Base-by-base conservation (phyloP, 169 alveolate species). In the Plasmodium relictum region DNA sequence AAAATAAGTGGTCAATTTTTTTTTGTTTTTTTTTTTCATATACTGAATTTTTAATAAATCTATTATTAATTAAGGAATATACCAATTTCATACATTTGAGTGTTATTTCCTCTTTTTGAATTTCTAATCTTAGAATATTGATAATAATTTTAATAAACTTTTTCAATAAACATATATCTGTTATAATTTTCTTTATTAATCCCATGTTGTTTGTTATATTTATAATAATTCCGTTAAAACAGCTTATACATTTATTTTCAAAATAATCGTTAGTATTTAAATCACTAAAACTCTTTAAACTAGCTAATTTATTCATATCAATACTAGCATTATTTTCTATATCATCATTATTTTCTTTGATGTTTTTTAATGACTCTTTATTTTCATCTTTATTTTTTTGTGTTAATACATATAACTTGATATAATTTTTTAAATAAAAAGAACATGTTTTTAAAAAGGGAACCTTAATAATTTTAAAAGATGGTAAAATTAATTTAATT, bases 221-320 rank as follows among this genome's bases (percentile, higher is more conserved):
- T 83, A 83, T 22, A 20, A 83, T 22, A 1, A 83, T 54, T 18
- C 85, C 80, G 37, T 83, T 83, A 41, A 83, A 83, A 50, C 85
- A 83, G 16, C 91, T 68, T n/a, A 83, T 24, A 48, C 91, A 83
- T 56, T 83, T 83, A 65, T 83, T 83, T 62, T 83, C 91, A 45
- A 66, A 83, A 48, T 83, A 83, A 72, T 83, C 83, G 20, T 54
- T 58, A 42, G 48, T 66, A 62, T 68, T 68, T 10, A 83, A 26
- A 16, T 68, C 91, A 0, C 61, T 58, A 8, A 68, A 61, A 52
- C 76, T 68, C 31, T 68, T 68, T 26, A 68, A 9, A 68, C 31
- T 66, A 31, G 62, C 20, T 20, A 54, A 26, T 45, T 41, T 83
- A 16, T 20, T 68, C 20, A 62, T 22, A 8, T 37, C 39, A 12